Percentiles rank a stretch among this genome's conserved stretches.
Evolutionary conservation across 2,329 filamentous ascomycete genomes (phyloP).

Genomic region (Thermothelomyces thermophilus): DNA sequence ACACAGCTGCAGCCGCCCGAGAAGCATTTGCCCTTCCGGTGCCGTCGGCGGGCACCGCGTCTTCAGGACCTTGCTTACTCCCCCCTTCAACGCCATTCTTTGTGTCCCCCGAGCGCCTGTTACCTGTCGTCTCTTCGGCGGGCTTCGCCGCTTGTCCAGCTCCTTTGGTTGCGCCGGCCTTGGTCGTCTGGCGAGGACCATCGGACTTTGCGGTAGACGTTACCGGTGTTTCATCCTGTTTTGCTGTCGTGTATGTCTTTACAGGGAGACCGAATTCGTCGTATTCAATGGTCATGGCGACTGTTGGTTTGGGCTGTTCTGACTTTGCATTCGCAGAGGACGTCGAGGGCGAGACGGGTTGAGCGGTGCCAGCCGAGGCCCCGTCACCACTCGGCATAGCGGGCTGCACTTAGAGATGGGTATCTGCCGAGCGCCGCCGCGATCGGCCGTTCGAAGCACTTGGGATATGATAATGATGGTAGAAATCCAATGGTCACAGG

Average conservation of each 20-base stretch:
- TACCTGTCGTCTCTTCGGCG: neutral
- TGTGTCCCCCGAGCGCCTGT: neutral
- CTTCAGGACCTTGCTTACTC: slow-evolving; percentile 27
- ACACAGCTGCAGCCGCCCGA: neutral
- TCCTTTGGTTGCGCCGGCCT: neutral
- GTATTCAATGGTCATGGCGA: slow-evolving; percentile 36
- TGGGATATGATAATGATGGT: neutral
- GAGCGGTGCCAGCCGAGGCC: slow-evolving; percentile 19
- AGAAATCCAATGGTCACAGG: neutral
- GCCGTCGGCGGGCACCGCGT: slow-evolving; percentile 21
- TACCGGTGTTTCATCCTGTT: neutral
- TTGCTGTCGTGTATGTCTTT: slow-evolving; percentile 34
- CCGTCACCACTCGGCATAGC: slow-evolving; percentile 21
- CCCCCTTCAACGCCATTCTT: slow-evolving; percentile 21
- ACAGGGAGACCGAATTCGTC: slow-evolving; percentile 69
- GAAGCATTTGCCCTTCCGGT: neutral
- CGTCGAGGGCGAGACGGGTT: slow-evolving; percentile 7
- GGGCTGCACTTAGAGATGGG: neutral
- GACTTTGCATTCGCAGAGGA: slow-evolving; percentile 1
- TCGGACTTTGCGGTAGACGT: neutral
- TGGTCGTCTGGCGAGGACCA: neutral
- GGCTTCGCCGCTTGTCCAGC: neutral
- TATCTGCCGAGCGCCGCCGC: slow-evolving; percentile 1
- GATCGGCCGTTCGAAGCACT: neutral
- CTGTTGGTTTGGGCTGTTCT: neutral